Evolutionary conservation across 345 rosid species (phyloP), one percentile per base, ranked within the genome.

Genomic region (Isatis tinctoria): DNA sequence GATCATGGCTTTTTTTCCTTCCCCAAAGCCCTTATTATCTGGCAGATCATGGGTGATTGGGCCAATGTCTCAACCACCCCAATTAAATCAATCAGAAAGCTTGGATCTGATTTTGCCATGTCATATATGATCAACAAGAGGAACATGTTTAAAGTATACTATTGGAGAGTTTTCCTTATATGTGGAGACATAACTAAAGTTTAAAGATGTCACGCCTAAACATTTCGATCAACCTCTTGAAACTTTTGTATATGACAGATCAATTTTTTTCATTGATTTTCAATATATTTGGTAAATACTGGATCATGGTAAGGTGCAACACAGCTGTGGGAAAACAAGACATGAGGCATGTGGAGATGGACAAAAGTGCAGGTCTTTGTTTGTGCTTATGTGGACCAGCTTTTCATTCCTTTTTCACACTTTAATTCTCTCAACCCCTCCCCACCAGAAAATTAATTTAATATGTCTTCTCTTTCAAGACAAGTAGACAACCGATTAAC

Each of bases 351-450:
- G 75, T 70, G 75, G 76, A 64, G 76, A 65, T 54, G 47, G 37
- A 56, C 32, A 17, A 76, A 70, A 70, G 36, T 45, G 60, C 67
- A 70, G 60, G 67, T 60, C 70, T 49, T 68, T 51, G 74, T 60
- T 37, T 67, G 69, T 76, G 79, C 35, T 62, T 70, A 44, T 64
- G 72, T 76, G 67, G 80, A 56, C 75, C 80, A 70, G 22, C 60
- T 57, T 70, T 62, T 70, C 27, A 35, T 62, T 69, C 17, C 17
- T 27, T 27, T 76, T 64, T 64, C 60, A 45, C 51, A 63, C 75
- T 70, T 76, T 70, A 54, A 24, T 54, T 44, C 16, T 20, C 65
- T 36, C 45, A 45, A 54, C 71, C 70, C 70, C 37, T 59, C 27
- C 56, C 70, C 79, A 76, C 65, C 59, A 62, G 13, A 54, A 62